phyloP scores from a whole-genome alignment of 495 filamentous ascomycete genomes.

The Xylona heveae region DNA sequence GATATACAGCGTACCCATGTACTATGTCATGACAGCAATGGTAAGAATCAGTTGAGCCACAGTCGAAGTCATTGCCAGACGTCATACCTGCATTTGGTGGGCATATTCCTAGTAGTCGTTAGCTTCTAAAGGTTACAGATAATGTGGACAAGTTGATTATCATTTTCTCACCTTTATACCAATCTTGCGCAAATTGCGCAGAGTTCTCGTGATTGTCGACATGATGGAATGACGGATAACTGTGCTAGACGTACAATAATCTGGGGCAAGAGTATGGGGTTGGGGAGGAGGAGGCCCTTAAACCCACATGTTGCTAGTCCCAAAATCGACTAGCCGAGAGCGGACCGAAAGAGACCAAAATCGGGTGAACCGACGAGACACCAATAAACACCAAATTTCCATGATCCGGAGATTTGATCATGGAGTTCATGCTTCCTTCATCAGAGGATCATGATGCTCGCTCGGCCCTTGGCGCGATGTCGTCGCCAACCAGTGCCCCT shows the following conservation, averaged over 20 bases:
- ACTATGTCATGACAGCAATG: conserved; percentile 20
- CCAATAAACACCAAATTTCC: no score
- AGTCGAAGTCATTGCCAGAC: not conserved
- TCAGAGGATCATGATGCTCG: no score
- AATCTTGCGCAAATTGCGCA: conserved; percentile 68
- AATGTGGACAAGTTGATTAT: conserved; percentile 7
- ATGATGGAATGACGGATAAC: conserved; percentile 31
- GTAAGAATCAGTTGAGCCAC: not conserved
- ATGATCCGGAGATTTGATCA: no score
- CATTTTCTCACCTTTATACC: conserved; percentile 50
- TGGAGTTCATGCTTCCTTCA: no score
- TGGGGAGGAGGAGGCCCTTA: no score
- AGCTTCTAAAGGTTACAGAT: conserved; percentile 20
- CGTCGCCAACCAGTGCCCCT: no score
- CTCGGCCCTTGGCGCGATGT: no score
- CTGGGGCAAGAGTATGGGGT: no score
- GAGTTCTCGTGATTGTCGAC: conserved; percentile 76
- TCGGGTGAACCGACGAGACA: no score
- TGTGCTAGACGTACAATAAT: not conserved
- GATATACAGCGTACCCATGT: conserved; percentile 34
- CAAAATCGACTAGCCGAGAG: no score
- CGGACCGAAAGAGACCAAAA: no score
- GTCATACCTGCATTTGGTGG: conserved; percentile 76
- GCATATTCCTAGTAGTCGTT: conserved; percentile 43
- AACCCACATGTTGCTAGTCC: no score